Evolutionary conservation across 2,329 filamentous ascomycete species (phyloP), one percentile per base, ranked within the genome.

Genomic region (Blastomyces percursus): DNA sequence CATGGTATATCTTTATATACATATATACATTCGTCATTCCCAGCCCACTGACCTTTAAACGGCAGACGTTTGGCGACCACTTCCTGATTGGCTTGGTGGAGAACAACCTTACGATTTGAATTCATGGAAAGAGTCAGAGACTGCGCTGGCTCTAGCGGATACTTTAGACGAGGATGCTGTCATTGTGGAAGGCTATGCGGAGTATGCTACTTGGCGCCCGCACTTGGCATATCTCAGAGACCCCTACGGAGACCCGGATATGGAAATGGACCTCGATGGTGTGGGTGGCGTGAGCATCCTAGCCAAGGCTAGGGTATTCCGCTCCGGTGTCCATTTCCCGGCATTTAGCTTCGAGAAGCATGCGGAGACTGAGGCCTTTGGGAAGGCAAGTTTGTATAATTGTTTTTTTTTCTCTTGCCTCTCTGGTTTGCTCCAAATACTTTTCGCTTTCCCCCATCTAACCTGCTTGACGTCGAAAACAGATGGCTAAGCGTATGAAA

Each of bases 261-360:
- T 97, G 88, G 94, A 99, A 74, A 97, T 99, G 94, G 94, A 99
- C 71, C 93, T 99, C 69, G 94, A 99, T 69, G 94, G 94, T 67
- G 92, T 99, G 56, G 93, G 94, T 59, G 94, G 94, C 77, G 94
- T 99, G 69, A 96, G 91, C 78, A 99, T 99, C 70, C 77, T 99
- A 69, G 93, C 94, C 55, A 99, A 97, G 77, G 94, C 94, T 1
- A 89, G 88, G 69, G 94, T 99, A 0, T 99, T 99, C 80, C 86
- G 94, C 65, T 88, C 90, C 55, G 94, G 94, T 52, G 93, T 96
- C 42, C 94, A 99, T 76, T 99, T 99, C 77, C 94, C 94, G 2
- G 94, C 94, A 1, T 99, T 99, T 74, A 96, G 91, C 73, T 99
- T 99, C 67, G 91, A 99, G 76, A 96, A 96, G 78, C 94, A 99